phyloP scores from a whole-genome alignment of 176 grass and related monocot genomes.

The Triticum monococcum region DNA sequence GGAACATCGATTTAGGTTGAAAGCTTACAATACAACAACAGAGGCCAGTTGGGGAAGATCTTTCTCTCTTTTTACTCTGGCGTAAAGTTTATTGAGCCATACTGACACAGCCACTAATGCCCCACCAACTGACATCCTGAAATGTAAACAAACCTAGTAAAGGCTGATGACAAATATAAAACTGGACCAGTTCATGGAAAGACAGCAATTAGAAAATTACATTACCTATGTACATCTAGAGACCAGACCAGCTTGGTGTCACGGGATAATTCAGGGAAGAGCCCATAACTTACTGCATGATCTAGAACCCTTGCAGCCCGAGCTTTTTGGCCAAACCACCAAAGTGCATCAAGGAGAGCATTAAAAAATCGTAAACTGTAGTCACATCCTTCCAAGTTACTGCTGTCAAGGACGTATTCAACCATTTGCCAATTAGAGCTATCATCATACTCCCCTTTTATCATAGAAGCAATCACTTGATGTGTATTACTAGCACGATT shows the following conservation, averaged over 20 bases:
- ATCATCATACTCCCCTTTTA: constrained; percentile 84
- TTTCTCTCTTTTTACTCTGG: constrained; percentile 57
- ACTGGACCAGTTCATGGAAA: background rate
- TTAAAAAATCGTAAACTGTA: constrained; percentile 82
- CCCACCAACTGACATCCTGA: constrained; percentile 93
- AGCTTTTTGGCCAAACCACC: constrained; percentile 82
- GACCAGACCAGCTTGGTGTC: constrained; percentile 84
- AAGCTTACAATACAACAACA: constrained; percentile 81
- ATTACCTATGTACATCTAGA: constrained; percentile 91
- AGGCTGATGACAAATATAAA: constrained; percentile 4
- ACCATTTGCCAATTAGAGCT: constrained; percentile 98
- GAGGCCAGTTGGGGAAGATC: constrained; percentile 83
- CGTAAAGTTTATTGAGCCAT: constrained; percentile 82
- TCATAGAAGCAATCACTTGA: constrained; percentile 89
- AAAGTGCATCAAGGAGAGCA: constrained; percentile 88
- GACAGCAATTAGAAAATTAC: background rate
- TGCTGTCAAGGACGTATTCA: constrained; percentile 77
- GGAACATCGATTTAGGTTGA: background rate
- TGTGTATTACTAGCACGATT: constrained; percentile 65
- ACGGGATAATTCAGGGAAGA: constrained; percentile 79
- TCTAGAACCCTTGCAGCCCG: constrained; percentile 67
- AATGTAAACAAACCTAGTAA: constrained; percentile 24
- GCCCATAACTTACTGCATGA: constrained; percentile 70
- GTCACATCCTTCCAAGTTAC: constrained; percentile 76
- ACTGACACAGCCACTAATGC: constrained; percentile 76